phyloP scores from a whole-genome alignment of 2,329 filamentous ascomycete species.

The Byssoonygena ceratinophila region DNA sequence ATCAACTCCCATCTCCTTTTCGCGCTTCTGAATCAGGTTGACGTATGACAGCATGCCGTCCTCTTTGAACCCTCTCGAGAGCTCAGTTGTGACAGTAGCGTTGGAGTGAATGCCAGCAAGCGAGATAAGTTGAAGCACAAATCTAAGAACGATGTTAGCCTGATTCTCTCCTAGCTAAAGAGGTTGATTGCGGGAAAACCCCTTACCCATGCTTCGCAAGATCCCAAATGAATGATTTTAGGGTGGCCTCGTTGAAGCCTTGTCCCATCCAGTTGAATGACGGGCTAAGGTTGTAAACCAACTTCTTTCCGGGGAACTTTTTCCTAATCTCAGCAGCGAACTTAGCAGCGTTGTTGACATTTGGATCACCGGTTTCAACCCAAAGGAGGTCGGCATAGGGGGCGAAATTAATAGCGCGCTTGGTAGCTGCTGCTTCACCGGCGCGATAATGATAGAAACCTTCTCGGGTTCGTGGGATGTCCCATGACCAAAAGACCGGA shows the following conservation, averaged over 20 bases:
- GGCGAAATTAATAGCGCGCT: conserved; percentile 81
- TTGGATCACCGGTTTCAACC: conserved; percentile 90
- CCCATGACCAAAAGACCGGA: conserved; percentile 76
- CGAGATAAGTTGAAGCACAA: conserved; percentile 55
- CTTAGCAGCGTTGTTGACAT: conserved; percentile 61
- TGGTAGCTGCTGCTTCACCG: conserved; percentile 63
- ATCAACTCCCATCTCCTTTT: conserved; percentile 84
- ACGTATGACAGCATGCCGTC: conserved; percentile 97
- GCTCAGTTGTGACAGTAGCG: conserved; percentile 57
- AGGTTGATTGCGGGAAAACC: too few species aligned
- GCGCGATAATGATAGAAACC: conserved; percentile 77
- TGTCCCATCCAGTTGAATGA: conserved; percentile 99
- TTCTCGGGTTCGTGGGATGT: conserved; percentile 83
- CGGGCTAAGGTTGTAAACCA: conserved; percentile 93
- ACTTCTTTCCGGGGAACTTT: conserved; percentile 63
- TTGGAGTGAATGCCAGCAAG: conserved; percentile 54
- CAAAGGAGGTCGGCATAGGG: conserved; percentile 91
- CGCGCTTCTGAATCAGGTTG: conserved; percentile 75
- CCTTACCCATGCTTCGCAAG: conserved; percentile 77
- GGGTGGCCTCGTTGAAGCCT: conserved; percentile 70
- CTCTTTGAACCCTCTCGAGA: conserved; percentile 71
- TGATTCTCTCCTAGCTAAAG: neutral
- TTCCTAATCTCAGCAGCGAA: conserved; percentile 68
- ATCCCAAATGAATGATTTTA: conserved; percentile 94
- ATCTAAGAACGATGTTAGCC: conserved; percentile 31